phyloP scores from a whole-genome alignment of 1,139 yeast species.

The Sugiyamaella novakii region DNA sequence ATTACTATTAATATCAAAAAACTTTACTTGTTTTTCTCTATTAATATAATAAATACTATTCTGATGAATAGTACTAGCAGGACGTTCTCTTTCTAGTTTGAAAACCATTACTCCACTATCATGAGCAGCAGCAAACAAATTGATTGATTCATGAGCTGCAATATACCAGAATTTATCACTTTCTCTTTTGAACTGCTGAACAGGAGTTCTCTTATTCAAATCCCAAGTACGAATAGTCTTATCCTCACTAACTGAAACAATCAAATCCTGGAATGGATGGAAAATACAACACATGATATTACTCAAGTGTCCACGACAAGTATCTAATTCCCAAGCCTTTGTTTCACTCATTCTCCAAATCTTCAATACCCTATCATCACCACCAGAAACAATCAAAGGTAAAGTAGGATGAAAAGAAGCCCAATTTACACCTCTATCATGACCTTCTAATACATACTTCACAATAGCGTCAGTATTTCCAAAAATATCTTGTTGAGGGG shows the following conservation, averaged over 20 bases:
- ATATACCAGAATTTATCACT: conserved; percentile 94
- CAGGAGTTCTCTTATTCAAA: conserved; percentile 87
- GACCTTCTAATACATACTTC: conserved; percentile 95
- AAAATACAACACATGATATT: conserved; percentile 87
- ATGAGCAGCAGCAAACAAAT: conserved; percentile 94
- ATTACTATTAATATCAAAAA: conserved; percentile 63
- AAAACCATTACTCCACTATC: conserved; percentile 98
- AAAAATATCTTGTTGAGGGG: conserved; percentile 71
- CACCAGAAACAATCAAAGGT: conserved; percentile 93
- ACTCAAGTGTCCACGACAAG: conserved; percentile 96
- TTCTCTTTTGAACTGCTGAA: conserved; percentile 93
- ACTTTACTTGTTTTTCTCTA: conserved; percentile 83
- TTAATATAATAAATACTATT: conserved; percentile 72
- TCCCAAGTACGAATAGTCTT: conserved; percentile 99
- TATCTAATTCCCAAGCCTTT: conserved; percentile 99
- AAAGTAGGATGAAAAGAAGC: conserved; percentile 96
- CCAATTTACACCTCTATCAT: conserved; percentile 98
- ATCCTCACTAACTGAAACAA: conserved; percentile 93
- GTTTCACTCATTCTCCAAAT: conserved; percentile 98
- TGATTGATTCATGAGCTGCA: conserved; percentile 84
- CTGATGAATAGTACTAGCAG: conserved; percentile 77
- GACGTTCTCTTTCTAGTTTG: conserved; percentile 96
- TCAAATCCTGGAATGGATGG: conserved; percentile 92
- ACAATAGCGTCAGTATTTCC: conserved; percentile 94
- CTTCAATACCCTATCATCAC: conserved; percentile 94